Percentiles rank a stretch among this genome's conserved stretches.
Evolutionary conservation across 805 yeast species (phyloP).

Genomic region (Saccharomycopsis sp.): DNA sequence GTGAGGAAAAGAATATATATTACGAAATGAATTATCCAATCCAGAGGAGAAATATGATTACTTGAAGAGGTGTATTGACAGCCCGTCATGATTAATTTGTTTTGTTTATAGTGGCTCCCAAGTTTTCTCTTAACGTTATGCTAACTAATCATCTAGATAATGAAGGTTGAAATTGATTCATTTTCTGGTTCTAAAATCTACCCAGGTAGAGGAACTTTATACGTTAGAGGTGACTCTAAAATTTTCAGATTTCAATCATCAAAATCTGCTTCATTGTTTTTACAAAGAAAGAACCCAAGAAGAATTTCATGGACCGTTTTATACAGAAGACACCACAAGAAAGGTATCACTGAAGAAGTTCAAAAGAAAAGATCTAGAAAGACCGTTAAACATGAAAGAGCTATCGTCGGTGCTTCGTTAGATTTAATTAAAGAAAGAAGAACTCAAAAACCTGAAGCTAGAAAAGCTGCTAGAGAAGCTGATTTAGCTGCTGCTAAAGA

Average conservation of each 20-base stretch:
- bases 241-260: conserved; percentile 98
- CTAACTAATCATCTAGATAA: conserved; percentile 26
- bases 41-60: too few species aligned
- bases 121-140: conserved; percentile 1
- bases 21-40: too few species aligned
- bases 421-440: conserved; percentile 98
- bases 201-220: conserved; percentile 99
- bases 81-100: neutral
- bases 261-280: conserved; percentile 95
- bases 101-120: neutral
- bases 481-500: conserved; percentile 79
- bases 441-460: conserved; percentile 89
- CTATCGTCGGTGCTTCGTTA: conserved; percentile 98
- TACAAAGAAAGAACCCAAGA: conserved; percentile 99
- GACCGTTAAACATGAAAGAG: conserved; percentile 98
- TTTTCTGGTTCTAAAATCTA: conserved; percentile 99
- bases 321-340: conserved; percentile 99
- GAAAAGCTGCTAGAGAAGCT: conserved; percentile 95
- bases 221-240: conserved; percentile 99
- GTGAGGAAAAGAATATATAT: too few species aligned
- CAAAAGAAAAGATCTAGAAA: conserved; percentile 96
- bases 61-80: too few species aligned
- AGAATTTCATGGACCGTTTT: conserved; percentile 99
- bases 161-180: conserved; percentile 99
- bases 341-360: conserved; percentile 98